A percentile compares a stretch with the other conserved stretches of the same genome.
These are phyloP conservation scores for Naganishia sp. DNA, from an alignment of 1,284 basidiomycete species.

Conservation along the genomic window DNA sequence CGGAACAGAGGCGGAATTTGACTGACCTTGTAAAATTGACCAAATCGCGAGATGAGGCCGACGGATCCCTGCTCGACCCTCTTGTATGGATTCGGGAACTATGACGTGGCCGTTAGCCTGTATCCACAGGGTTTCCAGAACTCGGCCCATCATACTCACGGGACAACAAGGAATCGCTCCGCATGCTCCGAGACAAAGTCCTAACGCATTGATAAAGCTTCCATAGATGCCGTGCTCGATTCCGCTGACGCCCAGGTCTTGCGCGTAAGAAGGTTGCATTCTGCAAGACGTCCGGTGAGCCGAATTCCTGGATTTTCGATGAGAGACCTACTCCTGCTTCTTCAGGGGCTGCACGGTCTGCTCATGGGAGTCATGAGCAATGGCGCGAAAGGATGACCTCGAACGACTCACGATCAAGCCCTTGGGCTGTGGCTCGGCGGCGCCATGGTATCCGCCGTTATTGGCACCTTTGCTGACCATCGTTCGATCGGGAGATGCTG, in stretches of 20 bases:
- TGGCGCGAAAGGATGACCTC: too few relatives aligned
- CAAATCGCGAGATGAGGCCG: conserved; percentile 86
- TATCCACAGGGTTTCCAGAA: neutral
- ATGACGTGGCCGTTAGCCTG: neutral
- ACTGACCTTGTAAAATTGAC: conserved; percentile 78
- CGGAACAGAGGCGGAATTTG: neutral
- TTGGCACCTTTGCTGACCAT: conserved; percentile 19
- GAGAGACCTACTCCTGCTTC: conserved; percentile 47
- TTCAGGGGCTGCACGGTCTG: conserved; percentile 51
- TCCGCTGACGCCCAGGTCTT: conserved; percentile 69
- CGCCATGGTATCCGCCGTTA: conserved; percentile 27
- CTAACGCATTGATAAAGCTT: conserved; percentile 66
- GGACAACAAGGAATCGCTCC: conserved; percentile 89
- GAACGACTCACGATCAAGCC: conserved; percentile 28
- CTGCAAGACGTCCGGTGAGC: conserved; percentile 34
- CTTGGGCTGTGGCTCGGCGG: conserved; percentile 1
- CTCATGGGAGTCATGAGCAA: neutral
- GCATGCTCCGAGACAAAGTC: conserved; percentile 54
- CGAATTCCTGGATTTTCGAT: neutral
- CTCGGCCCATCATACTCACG: conserved; percentile 38
- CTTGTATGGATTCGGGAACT: conserved; percentile 58
- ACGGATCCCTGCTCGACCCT: conserved; percentile 71
- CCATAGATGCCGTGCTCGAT: conserved; percentile 82
- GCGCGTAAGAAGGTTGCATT: conserved; percentile 73
- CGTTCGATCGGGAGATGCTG: conserved; percentile 27